These are phyloP conservation scores for Hypomyces rosellus DNA, from an alignment of 2,329 filamentous ascomycete species.

Conservation along the genomic window DNA sequence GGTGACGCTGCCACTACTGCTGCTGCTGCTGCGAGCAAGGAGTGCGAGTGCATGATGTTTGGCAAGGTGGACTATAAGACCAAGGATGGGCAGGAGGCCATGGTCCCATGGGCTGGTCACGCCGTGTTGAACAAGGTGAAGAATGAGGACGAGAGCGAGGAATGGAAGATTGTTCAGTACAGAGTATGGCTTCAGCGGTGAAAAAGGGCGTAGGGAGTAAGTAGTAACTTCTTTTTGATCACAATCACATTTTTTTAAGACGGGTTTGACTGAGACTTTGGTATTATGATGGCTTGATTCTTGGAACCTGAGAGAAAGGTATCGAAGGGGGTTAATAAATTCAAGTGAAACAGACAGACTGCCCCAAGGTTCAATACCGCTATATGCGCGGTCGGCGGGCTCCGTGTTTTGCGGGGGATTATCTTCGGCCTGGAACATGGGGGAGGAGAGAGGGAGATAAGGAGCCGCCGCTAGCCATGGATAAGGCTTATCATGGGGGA, in stretches of 20 bases:
- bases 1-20: neutral
- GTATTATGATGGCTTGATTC: no score
- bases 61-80: conserved; percentile 23
- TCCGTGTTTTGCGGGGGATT: no score
- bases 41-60: conserved; percentile 30
- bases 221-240: neutral
- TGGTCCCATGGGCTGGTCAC: conserved; percentile 27
- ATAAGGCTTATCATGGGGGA: no score
- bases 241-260: neutral
- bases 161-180: conserved; percentile 29
- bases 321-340: no score
- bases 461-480: neutral
- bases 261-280: no score
- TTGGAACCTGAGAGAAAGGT: no score
- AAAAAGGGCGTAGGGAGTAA: neutral
- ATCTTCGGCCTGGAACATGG: no score
- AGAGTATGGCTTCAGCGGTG: conserved; percentile 26
- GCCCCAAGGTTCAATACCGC: no score
- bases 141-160: conserved; percentile 16
- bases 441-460: neutral
- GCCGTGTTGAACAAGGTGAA: conserved; percentile 22
- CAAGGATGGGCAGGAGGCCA: conserved; percentile 20
- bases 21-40: conserved; percentile 13
- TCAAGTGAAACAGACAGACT: no score
- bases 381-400: no score